Base-by-base conservation (phyloP, 371 early-diverging fungal species). In the Lichtheimia hyalospora region DNA sequence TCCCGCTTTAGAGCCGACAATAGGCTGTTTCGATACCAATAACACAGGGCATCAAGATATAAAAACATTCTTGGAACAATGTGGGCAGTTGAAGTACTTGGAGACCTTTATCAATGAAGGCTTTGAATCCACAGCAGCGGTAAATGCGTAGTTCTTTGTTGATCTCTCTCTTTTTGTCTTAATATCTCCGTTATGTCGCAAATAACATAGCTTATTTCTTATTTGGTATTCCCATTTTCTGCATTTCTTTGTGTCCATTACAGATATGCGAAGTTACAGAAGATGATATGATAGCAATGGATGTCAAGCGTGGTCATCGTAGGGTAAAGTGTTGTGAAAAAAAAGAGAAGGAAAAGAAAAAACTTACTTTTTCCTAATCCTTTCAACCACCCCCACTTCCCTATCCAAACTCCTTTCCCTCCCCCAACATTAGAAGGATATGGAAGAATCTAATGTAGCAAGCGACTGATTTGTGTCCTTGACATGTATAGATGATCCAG, bases 291-390 rank as follows among this genome's bases (percentile, higher is more conserved):
- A 62, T 70, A 43, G 79, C 74, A 3, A 64, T 82, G 63, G 64
- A 69, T 15, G 75, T 79, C 16, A 82, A 82, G 42, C 60, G 82
- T 46, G 82, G 82, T 14, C 82, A 82, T 58, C 64, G 82, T 49
- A 69, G 82, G 59, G 73, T 80, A 73, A 66, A 58, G 46, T 21
- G 21, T 46, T 18, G 46, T 18, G 46, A 46, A 21, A 18, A 46
- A 46, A 21, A 16, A 46, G 46, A 46, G 46, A 46, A 46, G 46
- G 46, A 21, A 21, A 46, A 46, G 21, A 46, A 16, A 46, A 46
- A 46, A 21, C 46, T 46, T 64, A 53, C 16, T 16, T 8, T 51
- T 61, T 52, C 41, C 25, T 49, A 46, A 18, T 55, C 54, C 57
- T 59, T 58, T 57, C 18, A 39, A 24, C 54, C 44, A 51, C 34